phyloP scores from a whole-genome alignment of 164 flowering plant species.

The Liquidambar formosana region DNA sequence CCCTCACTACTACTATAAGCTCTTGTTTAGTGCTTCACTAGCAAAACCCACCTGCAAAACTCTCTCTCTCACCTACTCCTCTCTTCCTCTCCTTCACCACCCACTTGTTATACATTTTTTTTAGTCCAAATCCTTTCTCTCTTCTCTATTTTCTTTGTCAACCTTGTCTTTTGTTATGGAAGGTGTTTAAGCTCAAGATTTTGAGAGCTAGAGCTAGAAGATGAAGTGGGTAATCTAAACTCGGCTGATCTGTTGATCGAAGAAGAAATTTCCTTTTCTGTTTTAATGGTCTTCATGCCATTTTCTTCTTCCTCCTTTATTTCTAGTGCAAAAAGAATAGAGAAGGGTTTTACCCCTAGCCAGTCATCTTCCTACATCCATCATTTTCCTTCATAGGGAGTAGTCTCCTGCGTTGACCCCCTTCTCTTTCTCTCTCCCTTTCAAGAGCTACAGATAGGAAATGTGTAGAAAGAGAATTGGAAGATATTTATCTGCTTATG shows the following conservation, averaged over 20 bases:
- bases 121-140: background rate
- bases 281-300: slow-evolving; percentile 9
- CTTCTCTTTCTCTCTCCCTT: slow-evolving; percentile 3
- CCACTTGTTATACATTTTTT: background rate
- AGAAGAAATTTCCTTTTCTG: background rate
- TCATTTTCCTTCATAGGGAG: slow-evolving; percentile 9
- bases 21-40: slow-evolving; percentile 46
- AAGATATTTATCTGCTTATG: background rate
- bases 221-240: slow-evolving; percentile 10
- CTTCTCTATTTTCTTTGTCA: slow-evolving; percentile 4
- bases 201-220: background rate
- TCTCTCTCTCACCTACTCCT: slow-evolving; percentile 12
- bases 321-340: slow-evolving; percentile 5
- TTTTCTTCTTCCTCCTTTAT: slow-evolving; percentile 13
- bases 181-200: slow-evolving; percentile 11
- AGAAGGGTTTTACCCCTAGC: slow-evolving; percentile 3
- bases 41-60: slow-evolving; percentile 39
- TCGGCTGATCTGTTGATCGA: background rate
- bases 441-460: background rate
- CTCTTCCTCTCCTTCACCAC: slow-evolving; percentile 11
- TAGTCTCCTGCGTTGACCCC: slow-evolving; percentile 10
- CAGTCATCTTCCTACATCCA: slow-evolving; percentile 7
- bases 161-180: slow-evolving; percentile 1
- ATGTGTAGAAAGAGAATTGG: background rate
- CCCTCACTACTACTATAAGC: slow-evolving; percentile 43